Percentiles rank a stretch among this genome's conserved stretches.
Evolutionary conservation across 2,329 filamentous ascomycete species (phyloP).

Genomic region (Sclerotinia glacialis): DNA sequence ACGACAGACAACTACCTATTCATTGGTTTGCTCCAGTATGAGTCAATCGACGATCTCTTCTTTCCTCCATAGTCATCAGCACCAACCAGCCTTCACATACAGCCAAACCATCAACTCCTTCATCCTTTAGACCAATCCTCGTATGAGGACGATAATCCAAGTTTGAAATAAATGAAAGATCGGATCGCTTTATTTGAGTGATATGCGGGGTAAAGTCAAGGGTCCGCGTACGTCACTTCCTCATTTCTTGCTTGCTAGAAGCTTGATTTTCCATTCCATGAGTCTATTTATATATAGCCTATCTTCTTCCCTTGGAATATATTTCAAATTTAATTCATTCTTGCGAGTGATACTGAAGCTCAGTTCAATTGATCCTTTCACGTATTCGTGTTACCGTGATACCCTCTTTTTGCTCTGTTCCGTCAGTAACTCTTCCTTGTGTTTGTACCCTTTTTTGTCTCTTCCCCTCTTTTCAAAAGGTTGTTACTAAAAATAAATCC

Average conservation of each 20-base stretch:
- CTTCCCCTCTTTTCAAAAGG: not conserved
- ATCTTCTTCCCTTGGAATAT: not conserved
- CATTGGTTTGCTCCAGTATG: not conserved
- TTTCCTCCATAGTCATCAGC: too few species aligned
- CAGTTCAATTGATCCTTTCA: not conserved
- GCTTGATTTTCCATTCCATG: slow-evolving; percentile 3
- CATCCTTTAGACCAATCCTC: not conserved
- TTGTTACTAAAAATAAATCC: not conserved
- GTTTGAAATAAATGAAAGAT: not conserved
- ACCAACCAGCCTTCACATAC: not conserved
- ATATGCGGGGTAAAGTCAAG: slow-evolving; percentile 10
- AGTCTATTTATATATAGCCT: not conserved
- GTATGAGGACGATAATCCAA: not conserved
- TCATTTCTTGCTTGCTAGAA: slow-evolving; percentile 4
- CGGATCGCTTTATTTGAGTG: not conserved
- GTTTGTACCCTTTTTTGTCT: not conserved
- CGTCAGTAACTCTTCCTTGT: not conserved
- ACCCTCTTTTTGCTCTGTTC: not conserved
- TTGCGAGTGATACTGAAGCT: not conserved
- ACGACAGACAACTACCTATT: not conserved
- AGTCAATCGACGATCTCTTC: not conserved
- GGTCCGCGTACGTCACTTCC: slow-evolving; percentile 10
- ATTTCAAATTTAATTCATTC: not conserved
- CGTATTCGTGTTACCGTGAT: not conserved
- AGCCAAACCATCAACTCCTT: not conserved